Base-by-base conservation (phyloP, 331 rosid species). In the Acacia concinna region DNA sequence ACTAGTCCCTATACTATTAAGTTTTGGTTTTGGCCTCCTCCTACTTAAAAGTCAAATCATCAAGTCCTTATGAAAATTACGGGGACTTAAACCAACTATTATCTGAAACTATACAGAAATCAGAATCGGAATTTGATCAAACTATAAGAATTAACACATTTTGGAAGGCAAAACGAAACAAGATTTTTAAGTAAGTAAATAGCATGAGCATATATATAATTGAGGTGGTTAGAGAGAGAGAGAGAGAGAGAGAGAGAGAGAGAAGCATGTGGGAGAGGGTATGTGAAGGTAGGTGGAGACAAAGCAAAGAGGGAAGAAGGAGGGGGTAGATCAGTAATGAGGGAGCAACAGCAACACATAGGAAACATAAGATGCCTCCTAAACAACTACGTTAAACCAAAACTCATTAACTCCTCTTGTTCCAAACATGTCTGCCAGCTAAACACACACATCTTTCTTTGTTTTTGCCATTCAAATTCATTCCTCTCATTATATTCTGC, bases 361-460 rank as follows among this genome's bases (percentile, higher is more conserved):
- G 57, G 35, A 5, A 79, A 34, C 69, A 68, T 13, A 20, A n/a
- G 68, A n/a, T 72, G 65, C 70, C 31, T 67, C 54, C 65, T 13
- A 76, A 74, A 69, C 72, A 60, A 74, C 37, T 59, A n/a, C 44
- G 68, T 49, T 21, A 68, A 65, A 57, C 25, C 25, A 69, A 81
- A 37, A 75, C 54, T 32, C 75, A 32, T 35, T 49, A 49, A 73
- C 47, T 57, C 28, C 30, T 43, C 27, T 79, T 73, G 82, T 71
- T n/a, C 56, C 38, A 64, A 72, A 54, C 74, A 65, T 69, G 52
- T 23, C 63, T 46, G 28, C 21, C 32, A 40, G 14, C 51, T 70
- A 85, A 85, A 49, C 74, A 28, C 63, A 82, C 86, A 70, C 56
- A n/a, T n/a, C n/a, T n/a, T n/a, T n/a, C 70, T 44, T 70, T 51